Conservation (phyloP, 2,329 filamentous ascomycete genomes). For the Aureobasidium lini region DNA sequence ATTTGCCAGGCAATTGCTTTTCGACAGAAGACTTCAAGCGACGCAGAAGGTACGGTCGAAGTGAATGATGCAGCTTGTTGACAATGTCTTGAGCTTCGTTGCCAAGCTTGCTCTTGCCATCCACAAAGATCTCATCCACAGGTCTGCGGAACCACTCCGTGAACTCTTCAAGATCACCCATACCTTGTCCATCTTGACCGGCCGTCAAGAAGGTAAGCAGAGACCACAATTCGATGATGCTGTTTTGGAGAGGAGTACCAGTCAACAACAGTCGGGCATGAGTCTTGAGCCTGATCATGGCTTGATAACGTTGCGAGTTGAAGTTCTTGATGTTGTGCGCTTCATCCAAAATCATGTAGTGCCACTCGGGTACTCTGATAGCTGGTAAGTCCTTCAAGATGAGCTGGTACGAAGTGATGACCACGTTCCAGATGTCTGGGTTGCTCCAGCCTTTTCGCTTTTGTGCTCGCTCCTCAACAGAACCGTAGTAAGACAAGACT, state of each 20-base stretch:
- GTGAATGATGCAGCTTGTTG: slow-evolving; percentile 83
- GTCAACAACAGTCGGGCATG: slow-evolving; percentile 80
- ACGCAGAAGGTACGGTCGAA: slow-evolving; percentile 84
- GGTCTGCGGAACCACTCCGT: slow-evolving; percentile 93
- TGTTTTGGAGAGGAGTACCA: slow-evolving; percentile 93
- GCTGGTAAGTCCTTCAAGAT: slow-evolving; percentile 90
- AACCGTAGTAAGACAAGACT: slow-evolving; percentile 93
- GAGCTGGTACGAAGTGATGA: slow-evolving; percentile 95
- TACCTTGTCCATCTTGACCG: slow-evolving; percentile 70
- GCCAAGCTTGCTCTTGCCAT: slow-evolving; percentile 87
- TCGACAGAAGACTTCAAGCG: slow-evolving; percentile 94
- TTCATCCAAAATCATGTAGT: slow-evolving; percentile 97
- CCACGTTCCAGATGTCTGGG: slow-evolving; percentile 69
- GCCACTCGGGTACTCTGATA: slow-evolving; percentile 87
- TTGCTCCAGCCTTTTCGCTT: slow-evolving; percentile 93
- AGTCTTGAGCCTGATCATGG: slow-evolving; percentile 87
- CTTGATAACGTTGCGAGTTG: slow-evolving; percentile 95
- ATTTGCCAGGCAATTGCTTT: slow-evolving; percentile 97
- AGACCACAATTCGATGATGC: slow-evolving; percentile 94
- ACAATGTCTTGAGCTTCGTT: slow-evolving; percentile 90
- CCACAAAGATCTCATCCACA: slow-evolving; percentile 91
- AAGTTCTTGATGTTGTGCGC: slow-evolving; percentile 99
- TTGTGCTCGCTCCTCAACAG: slow-evolving; percentile 80
- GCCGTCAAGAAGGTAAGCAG: slow-evolving; percentile 95
- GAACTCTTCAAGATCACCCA: slow-evolving; percentile 92